Percentiles rank a stretch among this genome's conserved stretches.
Conservation (phyloP, 2,329 filamentous ascomycete species). For the Malbranchea zuffiana region DNA sequence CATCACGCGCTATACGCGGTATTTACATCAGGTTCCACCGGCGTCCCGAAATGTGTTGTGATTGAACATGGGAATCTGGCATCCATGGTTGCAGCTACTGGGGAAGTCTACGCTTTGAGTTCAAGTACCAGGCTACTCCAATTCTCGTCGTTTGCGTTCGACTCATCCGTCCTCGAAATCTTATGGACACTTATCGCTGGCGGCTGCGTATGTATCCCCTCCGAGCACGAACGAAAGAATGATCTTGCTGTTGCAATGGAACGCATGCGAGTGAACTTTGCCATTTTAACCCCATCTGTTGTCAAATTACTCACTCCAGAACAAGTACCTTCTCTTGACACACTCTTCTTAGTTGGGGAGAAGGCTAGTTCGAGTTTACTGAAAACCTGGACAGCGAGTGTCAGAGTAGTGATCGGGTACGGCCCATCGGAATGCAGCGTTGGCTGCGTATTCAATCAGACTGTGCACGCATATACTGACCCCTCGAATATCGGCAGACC, state of each 20-base stretch:
- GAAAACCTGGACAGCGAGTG: slow-evolving; percentile 19
- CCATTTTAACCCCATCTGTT: slow-evolving; percentile 40
- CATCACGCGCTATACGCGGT: slow-evolving; percentile 41
- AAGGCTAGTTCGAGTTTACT: slow-evolving; percentile 24
- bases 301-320: slow-evolving; percentile 22
- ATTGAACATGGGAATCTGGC: slow-evolving; percentile 47
- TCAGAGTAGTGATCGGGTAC: slow-evolving; percentile 15
- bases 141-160: slow-evolving; percentile 38
- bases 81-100: slow-evolving; percentile 40
- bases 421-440: slow-evolving; percentile 18
- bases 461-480: neutral
- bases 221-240: slow-evolving; percentile 33
- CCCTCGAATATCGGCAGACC: slow-evolving; percentile 8
- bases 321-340: slow-evolving; percentile 23
- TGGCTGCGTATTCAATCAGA: slow-evolving; percentile 10
- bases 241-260: slow-evolving; percentile 24
- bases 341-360: slow-evolving; percentile 31
- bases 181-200: slow-evolving; percentile 28
- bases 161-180: slow-evolving; percentile 31
- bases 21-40: slow-evolving; percentile 43
- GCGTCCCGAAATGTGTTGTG: slow-evolving; percentile 45
- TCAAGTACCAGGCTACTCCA: slow-evolving; percentile 26
- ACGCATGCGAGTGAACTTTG: slow-evolving; percentile 37
- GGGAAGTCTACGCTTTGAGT: slow-evolving; percentile 37
- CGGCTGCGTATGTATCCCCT: slow-evolving; percentile 38